Percentiles rank a stretch among this genome's conserved stretches.
These are phyloP conservation scores for Phytophthora fragariaefolia DNA, from an alignment of 352 stramenopile genomes.

Conservation along the genomic window DNA sequence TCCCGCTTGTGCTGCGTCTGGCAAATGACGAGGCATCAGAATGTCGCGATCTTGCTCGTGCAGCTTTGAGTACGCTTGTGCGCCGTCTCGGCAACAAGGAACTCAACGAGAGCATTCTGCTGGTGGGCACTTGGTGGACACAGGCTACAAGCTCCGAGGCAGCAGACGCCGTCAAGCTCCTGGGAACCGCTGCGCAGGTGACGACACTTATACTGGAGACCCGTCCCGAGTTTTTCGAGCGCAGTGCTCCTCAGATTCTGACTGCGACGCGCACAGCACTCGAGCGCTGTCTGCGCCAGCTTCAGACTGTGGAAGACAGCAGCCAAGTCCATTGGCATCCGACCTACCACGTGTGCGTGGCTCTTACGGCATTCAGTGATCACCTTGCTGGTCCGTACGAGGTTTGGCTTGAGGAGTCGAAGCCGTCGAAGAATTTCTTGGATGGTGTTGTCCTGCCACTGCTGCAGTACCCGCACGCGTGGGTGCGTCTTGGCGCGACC, in stretches of 20 bases:
- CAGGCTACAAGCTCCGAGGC: conserved; percentile 46
- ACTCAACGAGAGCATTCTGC: conserved; percentile 89
- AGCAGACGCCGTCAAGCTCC: conserved; percentile 54
- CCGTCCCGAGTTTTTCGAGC: conserved; percentile 80
- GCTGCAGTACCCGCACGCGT: conserved; percentile 78
- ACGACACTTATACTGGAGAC: conserved; percentile 75
- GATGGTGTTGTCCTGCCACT: conserved; percentile 60
- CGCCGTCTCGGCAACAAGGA: conserved; percentile 91
- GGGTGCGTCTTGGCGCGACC: conserved; percentile 71
- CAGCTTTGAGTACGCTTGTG: conserved; percentile 87
- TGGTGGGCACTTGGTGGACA: conserved; percentile 90
- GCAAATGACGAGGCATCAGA: conserved; percentile 94
- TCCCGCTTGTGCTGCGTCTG: conserved; percentile 96
- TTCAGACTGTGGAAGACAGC: conserved; percentile 55
- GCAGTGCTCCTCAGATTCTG: conserved; percentile 57
- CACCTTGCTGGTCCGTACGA: conserved; percentile 66
- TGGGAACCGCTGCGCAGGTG: conserved; percentile 77
- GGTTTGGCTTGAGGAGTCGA: conserved; percentile 55
- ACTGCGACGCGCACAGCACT: conserved; percentile 47
- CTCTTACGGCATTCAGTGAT: conserved; percentile 72
- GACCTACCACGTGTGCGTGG: conserved; percentile 65
- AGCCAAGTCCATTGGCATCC: conserved; percentile 66
- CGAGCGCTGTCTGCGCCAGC: conserved; percentile 35
- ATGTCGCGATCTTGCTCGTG: conserved; percentile 86
- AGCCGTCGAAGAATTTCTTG: conserved; percentile 42